These are phyloP conservation scores for Schoenoplectus tabernaemontani DNA, from an alignment of 202 grass and related monocot species.

Conservation along the genomic window DNA sequence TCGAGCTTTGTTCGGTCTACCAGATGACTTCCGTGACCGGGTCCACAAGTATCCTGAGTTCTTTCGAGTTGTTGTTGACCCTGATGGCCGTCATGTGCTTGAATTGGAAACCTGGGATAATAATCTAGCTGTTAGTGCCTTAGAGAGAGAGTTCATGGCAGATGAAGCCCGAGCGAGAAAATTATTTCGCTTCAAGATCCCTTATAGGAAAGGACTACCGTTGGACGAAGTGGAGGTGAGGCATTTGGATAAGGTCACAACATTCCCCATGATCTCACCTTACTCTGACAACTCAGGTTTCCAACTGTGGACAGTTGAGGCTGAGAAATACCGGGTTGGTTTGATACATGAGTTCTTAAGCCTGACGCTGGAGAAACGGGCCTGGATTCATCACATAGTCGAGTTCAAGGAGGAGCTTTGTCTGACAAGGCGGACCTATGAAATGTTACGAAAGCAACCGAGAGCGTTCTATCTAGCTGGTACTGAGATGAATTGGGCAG, in stretches of 20 bases:
- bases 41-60: constrained; percentile 49
- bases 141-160: constrained; percentile 67
- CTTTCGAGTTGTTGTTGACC: constrained; percentile 68
- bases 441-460: constrained; percentile 57
- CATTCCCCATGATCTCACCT: constrained; percentile 70
- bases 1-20: constrained; percentile 60
- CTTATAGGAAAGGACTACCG: constrained; percentile 46
- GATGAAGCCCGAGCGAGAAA: constrained; percentile 45
- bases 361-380: constrained; percentile 75
- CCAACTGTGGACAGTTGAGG: constrained; percentile 55
- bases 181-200: constrained; percentile 64
- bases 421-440: constrained; percentile 66
- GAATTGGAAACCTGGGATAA: constrained; percentile 74
- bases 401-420: constrained; percentile 90
- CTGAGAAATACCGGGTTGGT: constrained; percentile 84
- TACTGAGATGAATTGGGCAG: constrained; percentile 82
- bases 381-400: constrained; percentile 78
- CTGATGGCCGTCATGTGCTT: constrained; percentile 61
- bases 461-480: constrained; percentile 82
- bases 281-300: constrained; percentile 57
- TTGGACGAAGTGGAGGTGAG: constrained; percentile 51
- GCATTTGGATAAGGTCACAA: constrained; percentile 48
- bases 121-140: constrained; percentile 57
- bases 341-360: constrained; percentile 73
- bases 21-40: constrained; percentile 70